Evolutionary conservation across 2,329 filamentous ascomycete species (phyloP), one percentile per base, ranked within the genome.

Genomic region (Penicillium sp.): DNA sequence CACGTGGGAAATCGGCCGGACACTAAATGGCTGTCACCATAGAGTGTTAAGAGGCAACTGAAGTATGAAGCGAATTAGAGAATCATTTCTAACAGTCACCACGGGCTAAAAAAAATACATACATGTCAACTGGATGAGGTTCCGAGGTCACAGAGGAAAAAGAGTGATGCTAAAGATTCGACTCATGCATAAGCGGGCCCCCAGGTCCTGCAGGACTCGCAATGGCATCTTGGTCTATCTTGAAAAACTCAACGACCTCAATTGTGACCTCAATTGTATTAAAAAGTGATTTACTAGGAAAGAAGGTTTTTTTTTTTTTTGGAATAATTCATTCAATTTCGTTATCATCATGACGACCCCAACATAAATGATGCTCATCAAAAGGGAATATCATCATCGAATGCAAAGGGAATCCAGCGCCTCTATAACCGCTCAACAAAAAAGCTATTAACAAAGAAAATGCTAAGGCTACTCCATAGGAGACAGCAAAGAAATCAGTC

Each of bases 351-450:
- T 51, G 57, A 62, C 54, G 47, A 56, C 55, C 57, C 61, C 53
- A 49, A 52, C 51, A 43, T 50, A 55, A 55, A 49, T 29, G 53
- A 56, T 57, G 58, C 58, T 61, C 50, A 56, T 61, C 50, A 56
- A 54, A 47, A 52, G 59, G 58, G 58, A 60, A 62, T 63, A 62
- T 63, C 60, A 60, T 62, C 60, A 58, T 62, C 60, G 57, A 61
- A 63, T 61, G 56, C 52, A 59, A 58, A 58, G 36, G 36, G 36
- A 61, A 63, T 58, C 65, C 62, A 63, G 65, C 67, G 66, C 66
- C 67, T 70, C 65, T 70, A 70, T 54, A 61, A 52, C 46, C 61
- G 60, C 61, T 65, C 53, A 46, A 53, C 45, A 61, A 53, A 50
- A 54, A 61, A 56, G 56, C 52, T 45, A 44, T 47, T 51, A 21